phyloP scores from a whole-genome alignment of 2,329 filamentous ascomycete genomes.

The Arthroderma sp. region DNA sequence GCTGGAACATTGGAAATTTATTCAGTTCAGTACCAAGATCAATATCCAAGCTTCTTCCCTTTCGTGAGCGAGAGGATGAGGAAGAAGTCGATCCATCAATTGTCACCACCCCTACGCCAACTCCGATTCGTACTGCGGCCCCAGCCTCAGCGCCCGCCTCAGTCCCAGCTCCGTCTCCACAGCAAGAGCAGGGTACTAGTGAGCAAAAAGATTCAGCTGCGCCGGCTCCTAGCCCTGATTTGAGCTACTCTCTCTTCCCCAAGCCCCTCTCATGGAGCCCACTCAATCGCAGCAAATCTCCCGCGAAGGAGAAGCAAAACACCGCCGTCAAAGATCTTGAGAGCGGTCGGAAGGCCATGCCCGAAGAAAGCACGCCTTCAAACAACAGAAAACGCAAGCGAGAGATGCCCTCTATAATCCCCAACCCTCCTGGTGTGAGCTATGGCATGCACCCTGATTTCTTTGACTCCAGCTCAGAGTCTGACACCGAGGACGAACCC shows the following conservation, averaged over 20 bases:
- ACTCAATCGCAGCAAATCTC: neutral
- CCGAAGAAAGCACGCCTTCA: neutral
- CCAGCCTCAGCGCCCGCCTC: no score
- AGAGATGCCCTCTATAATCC: slow-evolving; percentile 26
- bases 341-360: neutral
- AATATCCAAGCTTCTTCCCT: slow-evolving; percentile 15
- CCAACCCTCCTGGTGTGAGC: slow-evolving; percentile 27
- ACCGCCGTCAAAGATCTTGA: neutral
- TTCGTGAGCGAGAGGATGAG: neutral
- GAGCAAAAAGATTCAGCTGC: no score
- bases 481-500: slow-evolving; percentile 7
- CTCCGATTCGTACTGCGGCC: no score
- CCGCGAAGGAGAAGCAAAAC: neutral
- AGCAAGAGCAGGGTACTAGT: no score
- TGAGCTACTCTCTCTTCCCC: slow-evolving; percentile 19
- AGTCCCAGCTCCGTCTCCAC: no score
- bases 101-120: no score
- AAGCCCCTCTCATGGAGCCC: slow-evolving; percentile 13
- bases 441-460: slow-evolving; percentile 30
- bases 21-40: slow-evolving; percentile 20
- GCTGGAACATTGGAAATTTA: slow-evolving; percentile 19
- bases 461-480: slow-evolving; percentile 22
- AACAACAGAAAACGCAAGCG: slow-evolving; percentile 23
- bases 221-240: slow-evolving; percentile 1
- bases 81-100: no score